A percentile compares a stretch with the other conserved stretches of the same genome.
Conservation (phyloP, 257 asterid species). For the Solanum ahanhuiri region DNA sequence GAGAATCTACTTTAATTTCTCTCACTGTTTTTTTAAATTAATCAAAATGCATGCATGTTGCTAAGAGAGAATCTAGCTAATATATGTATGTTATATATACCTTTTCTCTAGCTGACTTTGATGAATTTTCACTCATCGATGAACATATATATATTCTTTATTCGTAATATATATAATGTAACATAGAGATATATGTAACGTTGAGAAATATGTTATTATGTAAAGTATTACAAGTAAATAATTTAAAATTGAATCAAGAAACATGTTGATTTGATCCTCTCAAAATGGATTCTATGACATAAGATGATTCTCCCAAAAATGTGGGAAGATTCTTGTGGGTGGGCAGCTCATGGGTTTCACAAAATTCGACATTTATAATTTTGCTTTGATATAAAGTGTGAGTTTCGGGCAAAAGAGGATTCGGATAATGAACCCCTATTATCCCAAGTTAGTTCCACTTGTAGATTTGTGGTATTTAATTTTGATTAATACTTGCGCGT, state of each 20-base stretch:
- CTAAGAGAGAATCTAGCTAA: background rate
- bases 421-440: background rate
- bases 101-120: background rate
- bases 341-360: background rate
- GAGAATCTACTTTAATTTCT: background rate
- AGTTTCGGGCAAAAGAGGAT: background rate
- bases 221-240: background rate
- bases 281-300: background rate
- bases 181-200: background rate
- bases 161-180: background rate
- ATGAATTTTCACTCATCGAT: background rate
- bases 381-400: background rate
- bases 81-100: background rate
- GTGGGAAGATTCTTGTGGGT: background rate
- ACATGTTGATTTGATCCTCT: background rate
- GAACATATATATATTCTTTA: background rate
- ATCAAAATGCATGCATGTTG: background rate
- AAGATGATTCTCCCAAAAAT: background rate
- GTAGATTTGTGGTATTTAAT: fast-evolving
- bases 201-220: background rate
- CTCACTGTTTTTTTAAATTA: background rate
- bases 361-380: background rate
- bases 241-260: background rate
- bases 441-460: background rate
- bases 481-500: background rate